Evolutionary conservation across 2,329 filamentous ascomycete species (phyloP).

Genomic region (Apiospora rasikravindrae): DNA sequence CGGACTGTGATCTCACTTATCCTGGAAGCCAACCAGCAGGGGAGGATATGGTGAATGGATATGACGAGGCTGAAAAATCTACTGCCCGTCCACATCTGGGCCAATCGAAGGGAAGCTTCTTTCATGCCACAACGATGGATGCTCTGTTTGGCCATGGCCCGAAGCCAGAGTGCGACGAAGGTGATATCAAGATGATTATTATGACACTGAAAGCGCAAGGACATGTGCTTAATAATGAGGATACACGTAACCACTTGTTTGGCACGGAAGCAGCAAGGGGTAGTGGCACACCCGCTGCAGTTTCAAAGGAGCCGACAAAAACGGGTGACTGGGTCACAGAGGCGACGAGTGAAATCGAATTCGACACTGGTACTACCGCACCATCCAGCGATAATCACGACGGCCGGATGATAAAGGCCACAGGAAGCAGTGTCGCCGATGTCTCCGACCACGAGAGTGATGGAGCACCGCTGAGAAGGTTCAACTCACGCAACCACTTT

Average conservation of each 20-base stretch:
- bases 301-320: slow-evolving; percentile 28
- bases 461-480: background rate
- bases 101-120: slow-evolving; percentile 21
- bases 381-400: background rate
- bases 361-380: slow-evolving; percentile 26
- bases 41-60: slow-evolving; percentile 19
- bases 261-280: slow-evolving; percentile 1
- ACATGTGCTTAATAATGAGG: background rate
- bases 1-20: background rate
- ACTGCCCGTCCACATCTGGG: background rate
- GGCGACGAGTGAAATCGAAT: slow-evolving; percentile 37
- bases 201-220: background rate
- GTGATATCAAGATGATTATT: background rate
- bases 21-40: background rate
- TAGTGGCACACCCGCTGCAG: background rate
- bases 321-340: slow-evolving; percentile 48
- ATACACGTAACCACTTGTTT: slow-evolving; percentile 6
- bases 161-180: background rate
- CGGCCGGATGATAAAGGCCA: slow-evolving; percentile 27
- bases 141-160: background rate
- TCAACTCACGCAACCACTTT: slow-evolving; percentile 28
- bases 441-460: slow-evolving; percentile 43
- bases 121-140: slow-evolving; percentile 21
- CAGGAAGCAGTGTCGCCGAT: slow-evolving; percentile 52
- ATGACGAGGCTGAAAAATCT: background rate